Conservation (phyloP, 306 rosid species). For the Pterocarpus macrocarpus region DNA sequence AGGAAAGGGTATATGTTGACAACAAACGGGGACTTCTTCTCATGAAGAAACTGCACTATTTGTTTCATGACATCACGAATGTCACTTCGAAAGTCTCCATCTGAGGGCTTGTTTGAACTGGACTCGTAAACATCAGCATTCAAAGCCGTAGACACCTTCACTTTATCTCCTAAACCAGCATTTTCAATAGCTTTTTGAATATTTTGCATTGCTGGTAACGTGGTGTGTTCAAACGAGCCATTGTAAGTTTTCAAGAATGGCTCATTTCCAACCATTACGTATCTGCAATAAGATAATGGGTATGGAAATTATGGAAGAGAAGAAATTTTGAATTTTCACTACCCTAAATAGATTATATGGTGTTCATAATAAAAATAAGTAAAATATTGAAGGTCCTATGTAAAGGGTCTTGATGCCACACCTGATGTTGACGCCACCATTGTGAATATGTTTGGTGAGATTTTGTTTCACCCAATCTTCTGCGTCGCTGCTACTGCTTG, state of each 20-base stretch:
- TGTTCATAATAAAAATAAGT: background rate
- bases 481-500: slow-evolving; percentile 43
- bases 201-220: slow-evolving; percentile 76
- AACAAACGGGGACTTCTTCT: slow-evolving; percentile 58
- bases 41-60: slow-evolving; percentile 52
- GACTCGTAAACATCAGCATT: slow-evolving; percentile 85
- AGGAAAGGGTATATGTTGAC: slow-evolving; percentile 93
- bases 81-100: slow-evolving; percentile 66
- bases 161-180: slow-evolving; percentile 59
- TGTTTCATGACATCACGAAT: slow-evolving; percentile 47
- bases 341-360: background rate
- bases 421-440: slow-evolving; percentile 69
- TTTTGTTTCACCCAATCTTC: slow-evolving; percentile 75
- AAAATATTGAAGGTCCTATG: background rate
- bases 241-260: slow-evolving; percentile 73
- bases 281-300: slow-evolving; percentile 45
- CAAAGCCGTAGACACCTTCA: slow-evolving; percentile 69
- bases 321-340: background rate
- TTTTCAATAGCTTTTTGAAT: slow-evolving; percentile 72
- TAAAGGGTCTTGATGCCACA: slow-evolving; percentile 22
- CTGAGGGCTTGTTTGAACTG: slow-evolving; percentile 63
- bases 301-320: background rate
- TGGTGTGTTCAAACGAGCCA: slow-evolving; percentile 40
- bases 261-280: slow-evolving; percentile 85
- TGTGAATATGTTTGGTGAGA: slow-evolving; percentile 54